Percentiles rank a stretch among this genome's conserved stretches.
Evolutionary conservation across 2,329 filamentous ascomycete species (phyloP).

Genomic region (Colletotrichum lentis): DNA sequence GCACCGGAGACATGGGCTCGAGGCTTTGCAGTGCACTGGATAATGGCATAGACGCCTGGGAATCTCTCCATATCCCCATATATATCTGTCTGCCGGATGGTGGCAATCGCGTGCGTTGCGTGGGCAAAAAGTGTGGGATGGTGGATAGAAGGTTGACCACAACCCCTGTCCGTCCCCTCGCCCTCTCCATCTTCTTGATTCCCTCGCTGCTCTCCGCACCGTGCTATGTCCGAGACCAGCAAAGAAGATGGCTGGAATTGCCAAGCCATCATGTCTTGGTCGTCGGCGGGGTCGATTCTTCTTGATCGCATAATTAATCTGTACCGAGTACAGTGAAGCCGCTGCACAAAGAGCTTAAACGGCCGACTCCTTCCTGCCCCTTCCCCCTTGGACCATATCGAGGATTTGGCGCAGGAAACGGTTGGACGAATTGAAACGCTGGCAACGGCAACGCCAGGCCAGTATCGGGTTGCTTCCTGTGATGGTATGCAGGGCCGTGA

Average conservation of each 20-base stretch:
- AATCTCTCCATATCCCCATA: conserved; percentile 12
- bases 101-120: conserved; percentile 27
- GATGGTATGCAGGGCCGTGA: conserved; percentile 27
- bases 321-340: conserved; percentile 11
- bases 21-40: conserved; percentile 5
- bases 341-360: conserved; percentile 28
- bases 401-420: conserved; percentile 7
- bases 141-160: conserved; percentile 14
- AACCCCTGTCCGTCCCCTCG: conserved; percentile 8
- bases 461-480: conserved; percentile 31
- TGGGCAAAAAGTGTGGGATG: conserved; percentile 19
- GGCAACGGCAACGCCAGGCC: conserved; percentile 1
- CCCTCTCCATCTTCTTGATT: conserved; percentile 5
- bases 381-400: not conserved
- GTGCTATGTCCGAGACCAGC: conserved; percentile 8
- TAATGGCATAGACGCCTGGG: not conserved
- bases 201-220: not conserved
- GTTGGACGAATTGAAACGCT: conserved; percentile 1
- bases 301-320: not conserved
- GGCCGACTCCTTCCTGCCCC: not conserved
- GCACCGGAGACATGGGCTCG: not conserved
- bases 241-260: conserved; percentile 6
- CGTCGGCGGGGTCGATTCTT: conserved; percentile 12
- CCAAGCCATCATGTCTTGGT: conserved; percentile 24
- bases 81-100: not conserved